phyloP scores from a whole-genome alignment of 1,284 basidiomycete species.

The Pterulicium gracile region DNA sequence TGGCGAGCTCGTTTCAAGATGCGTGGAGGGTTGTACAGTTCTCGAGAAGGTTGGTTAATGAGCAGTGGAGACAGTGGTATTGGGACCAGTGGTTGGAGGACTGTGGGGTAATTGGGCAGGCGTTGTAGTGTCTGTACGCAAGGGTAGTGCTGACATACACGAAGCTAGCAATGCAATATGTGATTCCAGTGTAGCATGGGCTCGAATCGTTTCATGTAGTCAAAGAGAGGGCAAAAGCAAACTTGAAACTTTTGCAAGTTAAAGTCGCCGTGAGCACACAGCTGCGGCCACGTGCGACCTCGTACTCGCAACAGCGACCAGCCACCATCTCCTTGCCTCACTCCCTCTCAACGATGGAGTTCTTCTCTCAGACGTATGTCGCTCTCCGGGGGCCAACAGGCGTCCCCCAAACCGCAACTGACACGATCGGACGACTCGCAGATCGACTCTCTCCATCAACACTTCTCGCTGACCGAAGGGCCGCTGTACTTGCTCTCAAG shows the following conservation, averaged over 20 bases:
- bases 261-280: no score
- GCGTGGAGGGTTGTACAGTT: constrained; percentile 60
- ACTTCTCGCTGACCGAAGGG: constrained; percentile 82
- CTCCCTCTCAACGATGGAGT: constrained; percentile 48
- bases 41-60: constrained; percentile 34
- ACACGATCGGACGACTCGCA: constrained; percentile 80
- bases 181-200: no score
- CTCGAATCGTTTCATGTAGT: no score
- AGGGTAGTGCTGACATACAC: no score
- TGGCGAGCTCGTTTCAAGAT: constrained; percentile 66
- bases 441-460: constrained; percentile 83
- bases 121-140: constrained; percentile 13
- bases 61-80: constrained; percentile 27
- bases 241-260: no score
- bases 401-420: constrained; percentile 70
- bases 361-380: constrained; percentile 71
- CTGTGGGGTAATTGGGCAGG: constrained; percentile 15
- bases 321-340: neutral
- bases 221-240: no score
- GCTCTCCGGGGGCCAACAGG: constrained; percentile 71
- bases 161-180: no score
- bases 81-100: constrained; percentile 34
- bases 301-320: no score
- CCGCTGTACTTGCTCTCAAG: constrained; percentile 87
- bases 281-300: no score